These are phyloP conservation scores for Trichosporon inkin DNA, from an alignment of 1,284 basidiomycete genomes.

Conservation along the genomic window DNA sequence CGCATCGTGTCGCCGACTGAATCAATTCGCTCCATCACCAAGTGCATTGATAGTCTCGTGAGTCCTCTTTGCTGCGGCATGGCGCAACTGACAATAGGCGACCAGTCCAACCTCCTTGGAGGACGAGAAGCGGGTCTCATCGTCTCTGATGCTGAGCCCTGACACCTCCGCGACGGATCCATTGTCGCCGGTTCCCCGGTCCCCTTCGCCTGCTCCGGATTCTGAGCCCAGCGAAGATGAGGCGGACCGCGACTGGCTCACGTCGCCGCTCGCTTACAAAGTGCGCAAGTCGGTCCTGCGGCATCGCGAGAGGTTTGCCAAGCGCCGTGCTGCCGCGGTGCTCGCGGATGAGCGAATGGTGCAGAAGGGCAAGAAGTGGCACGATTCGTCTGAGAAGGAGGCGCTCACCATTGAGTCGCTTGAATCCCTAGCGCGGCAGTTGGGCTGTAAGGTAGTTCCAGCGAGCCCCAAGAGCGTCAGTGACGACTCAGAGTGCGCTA, in stretches of 20 bases:
- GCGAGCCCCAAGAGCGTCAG: not conserved
- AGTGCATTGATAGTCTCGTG: constrained; percentile 10
- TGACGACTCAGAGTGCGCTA: not conserved
- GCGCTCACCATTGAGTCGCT: not conserved
- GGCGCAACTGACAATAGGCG: constrained; percentile 3
- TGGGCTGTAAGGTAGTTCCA: constrained; percentile 6
- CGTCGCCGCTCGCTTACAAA: constrained; percentile 12
- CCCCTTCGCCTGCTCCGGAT: not conserved
- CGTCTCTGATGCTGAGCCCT: not conserved
- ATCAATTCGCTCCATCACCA: constrained; percentile 7
- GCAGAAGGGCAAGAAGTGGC: constrained; percentile 7
- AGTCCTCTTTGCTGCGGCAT: not conserved
- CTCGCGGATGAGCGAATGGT: not conserved
- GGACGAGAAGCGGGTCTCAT: constrained; percentile 6
- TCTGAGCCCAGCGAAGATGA: not conserved
- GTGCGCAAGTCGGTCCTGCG: not conserved
- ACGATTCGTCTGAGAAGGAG: not conserved
- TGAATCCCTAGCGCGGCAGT: not conserved
- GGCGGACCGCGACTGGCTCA: not conserved
- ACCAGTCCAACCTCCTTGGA: not conserved
- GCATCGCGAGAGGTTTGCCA: not conserved
- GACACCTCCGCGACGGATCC: not conserved
- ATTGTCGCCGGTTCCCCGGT: not conserved
- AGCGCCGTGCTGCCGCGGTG: not conserved
- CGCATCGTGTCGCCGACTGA: constrained; percentile 15